These are phyloP conservation scores for Craterostigma plantagineum DNA, from an alignment of 257 asterid species.

Conservation along the genomic window DNA sequence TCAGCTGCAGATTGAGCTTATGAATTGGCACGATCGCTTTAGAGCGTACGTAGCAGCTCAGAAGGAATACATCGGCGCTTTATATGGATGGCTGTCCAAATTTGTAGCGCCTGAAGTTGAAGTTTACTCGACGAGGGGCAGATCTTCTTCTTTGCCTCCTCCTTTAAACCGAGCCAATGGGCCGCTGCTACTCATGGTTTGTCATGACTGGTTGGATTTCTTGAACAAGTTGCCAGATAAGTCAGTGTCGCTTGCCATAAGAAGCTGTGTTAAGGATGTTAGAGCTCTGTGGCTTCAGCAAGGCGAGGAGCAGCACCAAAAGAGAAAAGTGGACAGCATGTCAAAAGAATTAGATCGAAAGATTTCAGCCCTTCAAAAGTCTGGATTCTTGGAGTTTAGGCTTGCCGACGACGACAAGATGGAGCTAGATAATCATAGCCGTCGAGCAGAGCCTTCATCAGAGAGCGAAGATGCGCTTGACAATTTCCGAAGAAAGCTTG, in stretches of 20 bases:
- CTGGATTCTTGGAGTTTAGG: slow-evolving; percentile 32
- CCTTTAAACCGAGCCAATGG: slow-evolving; percentile 8
- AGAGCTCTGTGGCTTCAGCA: slow-evolving; percentile 73
- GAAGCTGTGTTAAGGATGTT: slow-evolving; percentile 60
- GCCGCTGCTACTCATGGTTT: slow-evolving; percentile 36
- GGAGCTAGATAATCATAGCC: slow-evolving; percentile 23
- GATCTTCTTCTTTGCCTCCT: no score
- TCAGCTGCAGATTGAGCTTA: slow-evolving; percentile 72
- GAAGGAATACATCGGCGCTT: slow-evolving; percentile 41
- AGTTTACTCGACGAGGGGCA: slow-evolving; percentile 9
- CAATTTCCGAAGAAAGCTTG: slow-evolving; percentile 36
- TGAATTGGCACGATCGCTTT: slow-evolving; percentile 70
- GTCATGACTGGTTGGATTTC: slow-evolving; percentile 48
- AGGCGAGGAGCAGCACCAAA: slow-evolving; percentile 74
- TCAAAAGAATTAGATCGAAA: slow-evolving; percentile 62
- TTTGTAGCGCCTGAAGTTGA: slow-evolving; percentile 26
- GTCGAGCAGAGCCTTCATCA: slow-evolving; percentile 19
- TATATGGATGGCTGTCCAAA: slow-evolving; percentile 69
- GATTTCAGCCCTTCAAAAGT: slow-evolving; percentile 33
- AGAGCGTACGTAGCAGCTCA: slow-evolving; percentile 42
- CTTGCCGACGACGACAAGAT: slow-evolving; percentile 22
- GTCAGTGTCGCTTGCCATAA: slow-evolving; percentile 39
- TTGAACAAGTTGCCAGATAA: slow-evolving; percentile 49
- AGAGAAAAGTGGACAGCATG: slow-evolving; percentile 55
- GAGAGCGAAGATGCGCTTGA: slow-evolving; percentile 44